These are phyloP conservation scores for Penicillium sp. DNA, from an alignment of 2,329 filamentous ascomycete species.

Conservation along the genomic window DNA sequence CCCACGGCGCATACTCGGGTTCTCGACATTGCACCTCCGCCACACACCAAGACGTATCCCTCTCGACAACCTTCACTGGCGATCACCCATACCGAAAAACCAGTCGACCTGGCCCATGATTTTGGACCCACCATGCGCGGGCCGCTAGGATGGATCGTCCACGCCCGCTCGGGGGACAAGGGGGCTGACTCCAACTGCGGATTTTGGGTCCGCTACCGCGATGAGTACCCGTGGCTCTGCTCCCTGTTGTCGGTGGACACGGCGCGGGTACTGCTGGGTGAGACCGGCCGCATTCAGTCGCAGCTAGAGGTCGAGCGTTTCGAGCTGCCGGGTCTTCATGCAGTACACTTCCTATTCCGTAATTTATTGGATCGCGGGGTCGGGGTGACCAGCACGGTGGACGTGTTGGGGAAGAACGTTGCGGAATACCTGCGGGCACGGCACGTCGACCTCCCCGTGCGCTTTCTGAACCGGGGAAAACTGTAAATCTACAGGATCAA, in stretches of 20 bases:
- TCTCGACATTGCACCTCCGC: constrained; percentile 20
- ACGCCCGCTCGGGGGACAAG: constrained; percentile 46
- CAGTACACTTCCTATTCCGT: constrained; percentile 41
- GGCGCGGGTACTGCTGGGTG: constrained; percentile 19
- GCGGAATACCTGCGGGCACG: constrained; percentile 38
- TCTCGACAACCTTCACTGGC: constrained; percentile 23
- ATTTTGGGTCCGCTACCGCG: constrained; percentile 43
- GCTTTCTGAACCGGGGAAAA: constrained; percentile 32
- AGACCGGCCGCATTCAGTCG: constrained; percentile 4
- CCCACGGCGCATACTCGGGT: constrained; percentile 21
- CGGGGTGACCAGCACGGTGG: constrained; percentile 34
- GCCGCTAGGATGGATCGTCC: constrained; percentile 36
- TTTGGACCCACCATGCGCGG: constrained; percentile 28
- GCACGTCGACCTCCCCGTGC: constrained; percentile 36
- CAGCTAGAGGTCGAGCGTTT: constrained; percentile 43
- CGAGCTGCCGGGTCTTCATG: constrained; percentile 45
- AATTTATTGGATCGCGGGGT: constrained; percentile 40
- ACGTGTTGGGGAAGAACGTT: constrained; percentile 42
- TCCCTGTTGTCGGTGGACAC: constrained; percentile 19
- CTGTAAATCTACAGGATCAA: constrained; percentile 12
- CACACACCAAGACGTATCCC: constrained; percentile 21
- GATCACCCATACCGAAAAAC: constrained; percentile 4
- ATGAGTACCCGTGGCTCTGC: constrained; percentile 47
- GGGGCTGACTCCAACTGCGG: constrained; percentile 47
- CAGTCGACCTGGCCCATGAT: constrained; percentile 13